Base-by-base conservation (phyloP, 1,139 yeast species). In the Taphrina flavorubra region DNA sequence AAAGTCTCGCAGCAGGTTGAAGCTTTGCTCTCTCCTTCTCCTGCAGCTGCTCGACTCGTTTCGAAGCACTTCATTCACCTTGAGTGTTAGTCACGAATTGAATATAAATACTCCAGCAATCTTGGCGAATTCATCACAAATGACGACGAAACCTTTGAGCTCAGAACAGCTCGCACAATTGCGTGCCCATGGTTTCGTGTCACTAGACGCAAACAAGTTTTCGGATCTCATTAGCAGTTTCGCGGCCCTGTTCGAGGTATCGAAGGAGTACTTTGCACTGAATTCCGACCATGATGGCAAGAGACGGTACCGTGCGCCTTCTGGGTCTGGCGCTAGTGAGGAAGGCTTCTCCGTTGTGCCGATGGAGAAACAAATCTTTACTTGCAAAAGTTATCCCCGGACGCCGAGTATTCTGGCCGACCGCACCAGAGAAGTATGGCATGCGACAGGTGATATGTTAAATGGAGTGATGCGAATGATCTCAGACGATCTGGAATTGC, bases 291-390 rank as follows among this genome's bases (percentile, higher is more conserved):
- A 42, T n/a, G 40, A 42, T 44, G 62, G 42, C 37, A 58, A 58
- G 25, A 20, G 34, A 42, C 34, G 31, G 1, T 58, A 44, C 18
- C 37, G 62, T 5, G 62, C 62, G 7, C 42, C 53, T 14, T 36
- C 51, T 5, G 62, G 62, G 1, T 25, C 62, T 6, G 53, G 53
- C n/a, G 62, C 53, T n/a, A 58, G 62, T 25, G 62, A 58, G 34
- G 62, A 58, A 44, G 62, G 62, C 1, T 58, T 18, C 25, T 58
- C 62, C 16, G 25, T 31, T 10, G 44, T 58, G 6, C 62, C 62
- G 31, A 6, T 36, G 11, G 62, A 58, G 31, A 58, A 58, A 53
- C 62, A 58, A 31, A 58, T 58, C 20, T 58, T 58, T n/a, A 58
- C 62, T 5, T 58, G 53, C 31, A 20, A 40, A 14, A 20, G 51